A percentile compares a stretch with the other conserved stretches of the same genome.
Evolutionary conservation across 805 yeast species (phyloP).

Genomic region (Middelhovenomyces tepae): DNA sequence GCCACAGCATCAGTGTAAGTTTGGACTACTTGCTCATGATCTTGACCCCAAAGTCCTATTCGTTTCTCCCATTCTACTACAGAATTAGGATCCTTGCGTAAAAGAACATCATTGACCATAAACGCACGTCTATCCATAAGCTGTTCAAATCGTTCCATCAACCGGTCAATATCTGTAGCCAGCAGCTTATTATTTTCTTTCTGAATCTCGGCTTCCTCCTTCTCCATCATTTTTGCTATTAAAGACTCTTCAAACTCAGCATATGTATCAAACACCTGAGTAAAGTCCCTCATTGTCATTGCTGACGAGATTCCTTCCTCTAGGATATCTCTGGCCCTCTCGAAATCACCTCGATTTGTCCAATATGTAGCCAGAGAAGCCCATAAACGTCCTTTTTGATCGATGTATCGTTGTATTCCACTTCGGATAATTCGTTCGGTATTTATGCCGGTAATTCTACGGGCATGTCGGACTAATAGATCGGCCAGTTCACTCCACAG

Average conservation of each 20-base stretch:
- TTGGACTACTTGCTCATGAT: slow-evolving; percentile 37
- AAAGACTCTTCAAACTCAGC: slow-evolving; percentile 50
- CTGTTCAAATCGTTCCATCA: slow-evolving; percentile 42
- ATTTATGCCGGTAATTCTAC: slow-evolving; percentile 17
- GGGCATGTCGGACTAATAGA: slow-evolving; percentile 27
- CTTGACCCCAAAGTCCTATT: slow-evolving; percentile 36
- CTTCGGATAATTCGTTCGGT: slow-evolving; percentile 31
- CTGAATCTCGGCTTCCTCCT: slow-evolving; percentile 14
- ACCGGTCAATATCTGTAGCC: slow-evolving; percentile 32
- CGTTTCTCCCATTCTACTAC: slow-evolving; percentile 65
- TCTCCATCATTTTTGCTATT: slow-evolving; percentile 28
- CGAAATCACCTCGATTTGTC: slow-evolving; percentile 31
- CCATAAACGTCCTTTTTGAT: slow-evolving; percentile 45
- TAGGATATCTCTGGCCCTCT: slow-evolving; percentile 35
- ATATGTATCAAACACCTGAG: slow-evolving; percentile 52
- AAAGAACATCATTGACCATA: slow-evolving; percentile 54
- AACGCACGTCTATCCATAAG: slow-evolving; percentile 50
- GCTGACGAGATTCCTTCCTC: slow-evolving; percentile 41
- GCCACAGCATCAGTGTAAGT: slow-evolving; percentile 60
- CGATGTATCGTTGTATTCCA: slow-evolving; percentile 43
- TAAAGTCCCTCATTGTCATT: slow-evolving; percentile 51
- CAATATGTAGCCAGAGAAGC: slow-evolving; percentile 41
- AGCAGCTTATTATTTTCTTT: slow-evolving; percentile 12
- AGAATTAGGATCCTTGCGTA: slow-evolving; percentile 53
- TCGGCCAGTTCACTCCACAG: slow-evolving; percentile 41